phyloP scores from a whole-genome alignment of 768 basidiomycete genomes.

The Boletus tylopilopsis region DNA sequence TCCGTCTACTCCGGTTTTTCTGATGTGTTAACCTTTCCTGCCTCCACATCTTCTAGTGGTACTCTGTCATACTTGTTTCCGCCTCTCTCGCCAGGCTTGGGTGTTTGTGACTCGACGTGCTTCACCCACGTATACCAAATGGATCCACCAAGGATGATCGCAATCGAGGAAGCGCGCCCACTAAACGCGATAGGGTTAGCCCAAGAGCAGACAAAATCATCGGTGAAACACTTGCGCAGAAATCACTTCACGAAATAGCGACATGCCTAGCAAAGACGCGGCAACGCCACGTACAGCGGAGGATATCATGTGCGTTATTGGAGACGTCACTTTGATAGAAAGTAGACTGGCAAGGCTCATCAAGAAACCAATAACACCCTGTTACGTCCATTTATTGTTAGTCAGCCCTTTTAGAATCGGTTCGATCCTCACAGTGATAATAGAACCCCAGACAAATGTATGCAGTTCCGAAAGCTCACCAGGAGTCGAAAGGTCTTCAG shows the following conservation, averaged over 20 bases:
- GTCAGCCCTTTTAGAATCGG: not conserved
- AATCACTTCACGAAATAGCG: conserved; percentile 78
- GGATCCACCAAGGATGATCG: conserved; percentile 77
- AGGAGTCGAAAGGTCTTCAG: conserved; percentile 34
- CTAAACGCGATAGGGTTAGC: conserved; percentile 35
- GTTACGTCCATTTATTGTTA: not conserved
- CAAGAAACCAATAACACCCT: conserved; percentile 88
- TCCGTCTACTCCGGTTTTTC: conserved; percentile 29
- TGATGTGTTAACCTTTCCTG: conserved; percentile 32
- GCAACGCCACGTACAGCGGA: conserved; percentile 94
- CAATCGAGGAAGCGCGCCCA: conserved; percentile 78
- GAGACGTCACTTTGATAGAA: conserved; percentile 96
- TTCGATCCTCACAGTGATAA: conserved; percentile 59
- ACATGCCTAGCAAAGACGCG: conserved; percentile 79
- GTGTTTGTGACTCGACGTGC: conserved; percentile 57
- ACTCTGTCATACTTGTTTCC: conserved; percentile 53
- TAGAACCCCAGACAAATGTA: conserved; percentile 76
- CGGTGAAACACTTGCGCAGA: conserved; percentile 52
- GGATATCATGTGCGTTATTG: conserved; percentile 96
- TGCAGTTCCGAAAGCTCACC: conserved; percentile 45
- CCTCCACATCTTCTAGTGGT: conserved; percentile 61
- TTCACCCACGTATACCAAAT: conserved; percentile 88
- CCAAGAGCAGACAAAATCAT: not conserved
- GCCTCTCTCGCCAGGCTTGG: conserved; percentile 29
- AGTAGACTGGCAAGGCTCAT: conserved; percentile 92